Evolutionary conservation across 2,329 filamentous ascomycete species (phyloP), one percentile per base, ranked within the genome.

Genomic region (Scedosporium boydii): DNA sequence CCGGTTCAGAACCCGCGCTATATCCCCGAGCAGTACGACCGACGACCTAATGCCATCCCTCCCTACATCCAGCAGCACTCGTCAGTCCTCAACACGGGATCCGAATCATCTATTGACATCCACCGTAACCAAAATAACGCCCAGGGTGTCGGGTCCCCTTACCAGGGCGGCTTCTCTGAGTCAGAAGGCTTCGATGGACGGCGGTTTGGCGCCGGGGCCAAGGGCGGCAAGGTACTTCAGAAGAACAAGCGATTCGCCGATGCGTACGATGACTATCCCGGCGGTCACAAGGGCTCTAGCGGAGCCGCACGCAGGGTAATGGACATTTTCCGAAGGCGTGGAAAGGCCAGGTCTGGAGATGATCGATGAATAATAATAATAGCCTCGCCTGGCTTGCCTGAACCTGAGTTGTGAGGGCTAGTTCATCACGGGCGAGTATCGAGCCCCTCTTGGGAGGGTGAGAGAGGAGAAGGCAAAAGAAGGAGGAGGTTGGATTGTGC

Each of bases 311-410:
- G 93, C 73, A 87, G 91, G 71, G 95, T 99, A 46, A 98, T 99
- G 93, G 93, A 99, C 77, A 96, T 98, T 75, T 99, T 99, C 80
- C 84, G 95, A 69, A 84, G 93, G 73, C 85, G 93, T 72, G 91
- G 90, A 62, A 91, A 88, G 77, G 90, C 87, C 68, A 81, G 89
- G 70, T 84, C 81, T 62, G 82, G 81, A 44, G 82, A 86, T 64
- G 76, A 80, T 68, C 80, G 81, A 48, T 53, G 58, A 27, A 4
- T 38, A 38, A 38, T 38, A 38, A 12, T 38, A 12, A 38, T 38
- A 38, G 34, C 9, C 34, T 38, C 34, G 34, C 10, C 34, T 38
- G 10, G 10, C 34, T 38, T 4, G 10, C 10, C 51, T 55, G 23
- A 55, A 12, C 44, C n/a, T 18, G n/a, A 18, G 44, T 46, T 34